Evolutionary conservation across 257 asterid species (phyloP), one percentile per base, ranked within the genome.

Genomic region (Jacaranda mimosifolia): DNA sequence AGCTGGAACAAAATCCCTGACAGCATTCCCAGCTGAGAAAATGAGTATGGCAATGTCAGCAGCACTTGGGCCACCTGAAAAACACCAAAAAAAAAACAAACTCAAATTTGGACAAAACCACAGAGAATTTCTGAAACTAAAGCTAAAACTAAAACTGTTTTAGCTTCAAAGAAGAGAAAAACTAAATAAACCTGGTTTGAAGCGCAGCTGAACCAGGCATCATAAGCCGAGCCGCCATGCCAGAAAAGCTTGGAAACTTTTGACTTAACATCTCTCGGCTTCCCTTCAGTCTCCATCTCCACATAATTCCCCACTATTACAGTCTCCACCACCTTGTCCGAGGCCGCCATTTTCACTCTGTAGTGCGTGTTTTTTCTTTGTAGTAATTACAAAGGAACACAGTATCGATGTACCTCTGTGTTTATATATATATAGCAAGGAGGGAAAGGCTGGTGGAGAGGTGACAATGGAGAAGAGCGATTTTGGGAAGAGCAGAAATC

Each of bases 171-270:
- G 32, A 9, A 9, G 9, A 42, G 9, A 42, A 42, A 5, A 42
- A 42, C 3, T 6, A 42, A 42, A 15, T 13, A 12, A 35, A 72
- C 85, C 86, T 82, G 86, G 69, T 82, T 82, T 4, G 86, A 81
- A 73, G 85, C 58, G 14, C 85, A 81, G 79, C 85, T 82, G 58
- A 84, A 84, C 88, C 88, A 84, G 52, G 88, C 88, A 62, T 84
- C 88, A 67, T 84, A 84, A 9, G 80, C 83, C 2, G 86, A 84
- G 63, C 86, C 88, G 11, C 88, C 88, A n/a, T 84, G 88, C 88
- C 88, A 84, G 53, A 84, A 81, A 1, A 81, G 56, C 18, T 75
- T 79, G 7, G 85, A 81, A 6, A 84, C 36, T 59, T 66, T 81
- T 5, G 88, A 81, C 59, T 81, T 81, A 45, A 78, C 0, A 11